Evolutionary conservation across 2,329 filamentous ascomycete species (phyloP), one percentile per base, ranked within the genome.

Genomic region (Pestalotiopsis sp.): DNA sequence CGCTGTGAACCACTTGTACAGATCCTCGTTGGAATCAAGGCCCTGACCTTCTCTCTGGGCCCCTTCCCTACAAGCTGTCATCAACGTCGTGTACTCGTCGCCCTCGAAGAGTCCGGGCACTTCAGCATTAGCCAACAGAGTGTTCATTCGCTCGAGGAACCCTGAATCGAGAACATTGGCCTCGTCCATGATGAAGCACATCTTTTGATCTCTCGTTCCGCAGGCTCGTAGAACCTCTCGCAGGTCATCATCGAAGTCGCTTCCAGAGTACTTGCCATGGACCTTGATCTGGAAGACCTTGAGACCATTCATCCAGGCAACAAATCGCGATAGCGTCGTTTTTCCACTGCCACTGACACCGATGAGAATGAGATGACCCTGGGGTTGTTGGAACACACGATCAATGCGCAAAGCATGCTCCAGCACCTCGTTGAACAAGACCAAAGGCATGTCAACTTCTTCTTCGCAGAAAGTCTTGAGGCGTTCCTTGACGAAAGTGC

Each of bases 1-100:
- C 75, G 97, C 93, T 0, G 97, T 99, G 83, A 99, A 99, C 96
- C 96, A 99, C 83, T 98, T 98, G 86, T 99, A 99, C n/a, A 99
- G 85, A 80, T 99, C 96, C 82, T 99, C 97, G 73, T 97, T 94
- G 1, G 96, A 98, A 81, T 99, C 96, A 1, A 99, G 88, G 68
- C 98, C 89, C 68, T 98, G 86, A 61, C 96, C 96, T 83, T 99
- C 96, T 70, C 94, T 91, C 79, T 99, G 96, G 22, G 96, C 95
- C 68, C 96, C 97, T 82, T 99, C 96, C 80, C 98, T 98, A 84
- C 97, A 99, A 66, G 94, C 94, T 30, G 97, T 99, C 96, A 99
- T 98, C 71, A 99, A 84, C n/a, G 96, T 93, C 17, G 96, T 94
- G 74, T 97, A 95, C 73, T 99, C 96, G 74, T 99, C 96, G n/a